Percentiles rank a stretch among this genome's conserved stretches.
phyloP scores from a whole-genome alignment of 2,329 filamentous ascomycete genomes.

The Xylariaceae sp. region DNA sequence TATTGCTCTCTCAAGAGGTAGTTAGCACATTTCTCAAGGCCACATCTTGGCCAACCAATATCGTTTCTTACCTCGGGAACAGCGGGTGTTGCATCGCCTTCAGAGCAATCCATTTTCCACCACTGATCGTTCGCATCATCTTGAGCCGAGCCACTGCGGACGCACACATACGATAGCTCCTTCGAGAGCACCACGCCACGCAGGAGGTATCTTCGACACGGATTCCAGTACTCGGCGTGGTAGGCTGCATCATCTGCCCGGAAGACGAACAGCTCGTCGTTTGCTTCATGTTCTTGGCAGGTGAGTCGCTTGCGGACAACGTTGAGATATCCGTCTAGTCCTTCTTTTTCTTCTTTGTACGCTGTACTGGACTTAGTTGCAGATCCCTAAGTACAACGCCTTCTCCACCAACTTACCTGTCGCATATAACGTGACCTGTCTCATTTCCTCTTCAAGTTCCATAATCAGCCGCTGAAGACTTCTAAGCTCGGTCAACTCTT shows the following conservation, averaged over 20 bases:
- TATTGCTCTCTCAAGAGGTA: constrained; percentile 40
- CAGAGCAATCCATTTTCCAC: constrained; percentile 50
- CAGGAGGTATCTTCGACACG: constrained; percentile 43
- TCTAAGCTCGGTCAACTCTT: constrained; percentile 28
- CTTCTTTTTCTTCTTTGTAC: constrained; percentile 14
- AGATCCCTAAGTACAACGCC: no score
- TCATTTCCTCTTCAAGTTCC: constrained; percentile 31
- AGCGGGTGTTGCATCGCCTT: constrained; percentile 38
- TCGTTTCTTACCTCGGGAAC: constrained; percentile 44
- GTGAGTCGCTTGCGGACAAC: constrained; percentile 28
- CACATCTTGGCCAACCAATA: background rate
- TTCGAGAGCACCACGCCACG: constrained; percentile 47
- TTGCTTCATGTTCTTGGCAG: constrained; percentile 29
- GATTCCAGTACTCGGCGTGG: constrained; percentile 35
- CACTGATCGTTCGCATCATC: constrained; percentile 43
- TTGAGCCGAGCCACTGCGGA: constrained; percentile 38
- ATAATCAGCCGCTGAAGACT: constrained; percentile 34
- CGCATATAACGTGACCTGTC: constrained; percentile 31
- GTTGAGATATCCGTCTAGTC: constrained; percentile 18
- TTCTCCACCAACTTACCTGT: constrained; percentile 30
- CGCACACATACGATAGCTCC: constrained; percentile 49
- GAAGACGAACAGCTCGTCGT: constrained; percentile 27
- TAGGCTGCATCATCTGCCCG: constrained; percentile 22
- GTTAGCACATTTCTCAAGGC: constrained; percentile 13
- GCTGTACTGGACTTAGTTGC: constrained; percentile 13